Evolutionary conservation across 2,329 filamentous ascomycete genomes (phyloP).

Genomic region (Fusarium bactridioides): DNA sequence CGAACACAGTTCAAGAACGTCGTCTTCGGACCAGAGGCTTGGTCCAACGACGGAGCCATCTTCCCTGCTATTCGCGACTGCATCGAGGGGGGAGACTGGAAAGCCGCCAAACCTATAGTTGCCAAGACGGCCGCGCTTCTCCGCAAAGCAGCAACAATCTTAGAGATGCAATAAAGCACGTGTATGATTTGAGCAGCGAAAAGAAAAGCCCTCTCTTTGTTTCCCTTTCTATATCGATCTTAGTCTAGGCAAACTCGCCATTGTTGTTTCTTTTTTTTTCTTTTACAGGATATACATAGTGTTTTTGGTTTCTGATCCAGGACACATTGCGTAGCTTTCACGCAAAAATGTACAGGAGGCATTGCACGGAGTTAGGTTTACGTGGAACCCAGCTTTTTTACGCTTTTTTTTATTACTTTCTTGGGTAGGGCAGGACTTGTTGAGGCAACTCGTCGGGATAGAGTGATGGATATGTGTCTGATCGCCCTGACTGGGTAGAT

Average conservation of each 20-base stretch:
- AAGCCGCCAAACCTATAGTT: constrained; percentile 70
- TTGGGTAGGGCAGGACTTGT: constrained; percentile 28
- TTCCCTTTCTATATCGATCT: constrained; percentile 9
- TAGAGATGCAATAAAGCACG: constrained; percentile 40
- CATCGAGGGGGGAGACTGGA: constrained; percentile 76
- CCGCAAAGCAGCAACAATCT: constrained; percentile 60
- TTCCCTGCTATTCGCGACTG: constrained; percentile 84
- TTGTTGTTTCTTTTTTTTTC: constrained; percentile 17
- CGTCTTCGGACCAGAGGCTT: constrained; percentile 83
- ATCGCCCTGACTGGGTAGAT: not conserved
- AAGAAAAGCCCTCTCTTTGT: constrained; percentile 5
- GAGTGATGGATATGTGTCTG: constrained; percentile 12
- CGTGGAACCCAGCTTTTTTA: constrained; percentile 24
- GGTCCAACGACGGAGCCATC: constrained; percentile 59
- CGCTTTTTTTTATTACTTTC: constrained; percentile 14
- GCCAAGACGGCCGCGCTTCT: constrained; percentile 76
- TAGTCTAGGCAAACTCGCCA: constrained; percentile 23
- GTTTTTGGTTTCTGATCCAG: constrained; percentile 20
- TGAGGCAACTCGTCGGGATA: constrained; percentile 20
- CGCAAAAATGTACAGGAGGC: constrained; percentile 43
- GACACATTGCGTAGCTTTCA: constrained; percentile 24
- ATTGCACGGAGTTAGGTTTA: constrained; percentile 48
- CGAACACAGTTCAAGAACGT: constrained; percentile 95
- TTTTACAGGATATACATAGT: constrained; percentile 30
- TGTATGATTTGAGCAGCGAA: constrained; percentile 30